Conservation (phyloP, 148 eudicot genomes). For the Tetragonia tetragonoides region DNA sequence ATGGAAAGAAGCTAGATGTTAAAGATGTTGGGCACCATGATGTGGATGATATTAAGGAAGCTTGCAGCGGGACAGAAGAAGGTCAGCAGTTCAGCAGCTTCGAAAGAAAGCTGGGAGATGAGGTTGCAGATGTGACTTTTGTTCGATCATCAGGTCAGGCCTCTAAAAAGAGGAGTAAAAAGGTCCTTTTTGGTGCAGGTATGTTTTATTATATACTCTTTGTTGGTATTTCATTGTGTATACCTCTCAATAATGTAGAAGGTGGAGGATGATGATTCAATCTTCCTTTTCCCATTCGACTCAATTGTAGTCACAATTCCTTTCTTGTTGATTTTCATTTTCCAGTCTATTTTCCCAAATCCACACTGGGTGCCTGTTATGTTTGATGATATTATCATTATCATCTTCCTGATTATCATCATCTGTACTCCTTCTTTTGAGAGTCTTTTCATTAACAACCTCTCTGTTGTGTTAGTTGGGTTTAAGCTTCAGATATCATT, state of each 20-base stretch:
- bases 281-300: background rate
- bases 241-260: background rate
- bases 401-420: background rate
- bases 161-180: slow-evolving; percentile 81
- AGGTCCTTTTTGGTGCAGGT: slow-evolving; percentile 81
- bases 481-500: background rate
- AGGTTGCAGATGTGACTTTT: slow-evolving; percentile 41
- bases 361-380: background rate
- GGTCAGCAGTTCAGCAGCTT: slow-evolving; percentile 54
- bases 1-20: slow-evolving; percentile 50
- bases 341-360: background rate
- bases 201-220: slow-evolving; percentile 1
- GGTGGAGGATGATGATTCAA: background rate
- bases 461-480: background rate
- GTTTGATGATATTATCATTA: background rate
- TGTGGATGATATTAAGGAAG: slow-evolving; percentile 84
- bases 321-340: background rate
- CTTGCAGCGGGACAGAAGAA: slow-evolving; percentile 94
- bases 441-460: background rate
- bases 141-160: slow-evolving; percentile 48
- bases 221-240: background rate
- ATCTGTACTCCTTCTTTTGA: background rate
- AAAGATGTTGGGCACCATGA: slow-evolving; percentile 41
- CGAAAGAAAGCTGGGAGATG: slow-evolving; percentile 45
- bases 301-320: background rate